Evolutionary conservation across 768 basidiomycete species (phyloP), one percentile per base, ranked within the genome.

Genomic region (Gloeopeniophorella convolvens): DNA sequence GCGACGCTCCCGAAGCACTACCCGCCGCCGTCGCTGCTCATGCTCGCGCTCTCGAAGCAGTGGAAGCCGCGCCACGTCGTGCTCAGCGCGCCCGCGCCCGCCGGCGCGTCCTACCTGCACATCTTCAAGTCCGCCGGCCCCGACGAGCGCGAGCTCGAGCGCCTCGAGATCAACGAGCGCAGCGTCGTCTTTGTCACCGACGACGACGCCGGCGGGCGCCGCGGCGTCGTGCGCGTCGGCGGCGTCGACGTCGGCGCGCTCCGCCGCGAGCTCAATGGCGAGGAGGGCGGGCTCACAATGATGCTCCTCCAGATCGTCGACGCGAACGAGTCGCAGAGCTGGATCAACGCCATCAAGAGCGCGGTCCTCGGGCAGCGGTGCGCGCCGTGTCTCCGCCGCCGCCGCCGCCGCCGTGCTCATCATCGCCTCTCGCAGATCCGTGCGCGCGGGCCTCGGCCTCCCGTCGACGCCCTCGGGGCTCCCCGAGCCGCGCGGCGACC

Each of bases 151-250:
- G 88, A 90, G 64, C 54, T 88, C 5, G 85, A 90, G 64, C 71
- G 88, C 35, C 65, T 89, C 28, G 80, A 82, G 60, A 87, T 90
- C 57, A 82, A 82, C 51, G 84, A 85, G 58, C 78, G 84, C 28
- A 86, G 81, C 42, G 80, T 84, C 43, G 83, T 87, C 12, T 89
- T 82, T 55, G 77, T 90, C 18, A 76, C 85, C 0, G 86, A 85
- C 39, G 68, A 68, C 37, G 70, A 72, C 12, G 66, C 74, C 5
- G 70, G 69, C 9, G 73, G 76, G 3, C 67, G 70, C 40, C 61
- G 68, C 3, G 64, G 74, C 54, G 80, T 88, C 10, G 71, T 90
- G 56, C 84, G 83, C 59, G 74, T 90, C 13, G 82, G 77, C 15
- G 85, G 85, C 5, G 65, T 73, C 23, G 80, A 83, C 58, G 75